phyloP scores from a whole-genome alignment of 805 yeast genomes.

The Suhomyces sp. region DNA sequence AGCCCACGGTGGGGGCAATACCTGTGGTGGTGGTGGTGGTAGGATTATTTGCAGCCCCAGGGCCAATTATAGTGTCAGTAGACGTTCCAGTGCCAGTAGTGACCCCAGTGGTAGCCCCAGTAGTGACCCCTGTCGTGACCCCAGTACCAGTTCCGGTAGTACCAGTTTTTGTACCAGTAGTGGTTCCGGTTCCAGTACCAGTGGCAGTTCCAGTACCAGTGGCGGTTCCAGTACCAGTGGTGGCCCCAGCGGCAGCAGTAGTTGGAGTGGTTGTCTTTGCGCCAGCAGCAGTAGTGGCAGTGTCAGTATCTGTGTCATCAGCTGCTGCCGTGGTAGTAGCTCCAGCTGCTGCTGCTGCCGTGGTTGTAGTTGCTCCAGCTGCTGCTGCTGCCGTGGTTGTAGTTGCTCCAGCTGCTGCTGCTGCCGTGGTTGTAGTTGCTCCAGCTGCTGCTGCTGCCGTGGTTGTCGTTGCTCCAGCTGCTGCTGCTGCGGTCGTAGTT shows the following conservation, averaged over 20 bases:
- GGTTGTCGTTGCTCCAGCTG: slow-evolving; percentile 3
- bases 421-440: slow-evolving; percentile 17
- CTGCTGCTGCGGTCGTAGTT: slow-evolving; percentile 14
- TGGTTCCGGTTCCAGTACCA: slow-evolving; percentile 11
- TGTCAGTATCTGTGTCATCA: slow-evolving; percentile 12
- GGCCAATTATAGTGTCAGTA: slow-evolving; percentile 12
- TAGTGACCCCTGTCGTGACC: slow-evolving; percentile 3
- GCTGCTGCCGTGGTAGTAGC: slow-evolving; percentile 16
- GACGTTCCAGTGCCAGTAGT: slow-evolving; percentile 5
- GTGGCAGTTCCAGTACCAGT: slow-evolving; percentile 10
- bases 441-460: slow-evolving; percentile 12
- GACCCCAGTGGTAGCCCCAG: slow-evolving; percentile 1
- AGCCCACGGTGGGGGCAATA: slow-evolving; percentile 2
- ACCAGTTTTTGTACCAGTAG: slow-evolving; percentile 11
- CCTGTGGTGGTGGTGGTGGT: slow-evolving; percentile 11
- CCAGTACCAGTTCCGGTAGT: slow-evolving; percentile 15
- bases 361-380: slow-evolving; percentile 16
- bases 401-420: slow-evolving; percentile 16
- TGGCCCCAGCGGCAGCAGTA: slow-evolving; percentile 11
- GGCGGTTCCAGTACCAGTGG: slow-evolving; percentile 4
- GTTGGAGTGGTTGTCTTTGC: slow-evolving; percentile 13
- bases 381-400: slow-evolving; percentile 16
- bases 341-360: slow-evolving; percentile 16
- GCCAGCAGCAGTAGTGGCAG: slow-evolving; percentile 8
- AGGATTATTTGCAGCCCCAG: slow-evolving; percentile 9